Evolutionary conservation across 2,329 filamentous ascomycete species (phyloP).

Genomic region (Ceratocystis colombiana): DNA sequence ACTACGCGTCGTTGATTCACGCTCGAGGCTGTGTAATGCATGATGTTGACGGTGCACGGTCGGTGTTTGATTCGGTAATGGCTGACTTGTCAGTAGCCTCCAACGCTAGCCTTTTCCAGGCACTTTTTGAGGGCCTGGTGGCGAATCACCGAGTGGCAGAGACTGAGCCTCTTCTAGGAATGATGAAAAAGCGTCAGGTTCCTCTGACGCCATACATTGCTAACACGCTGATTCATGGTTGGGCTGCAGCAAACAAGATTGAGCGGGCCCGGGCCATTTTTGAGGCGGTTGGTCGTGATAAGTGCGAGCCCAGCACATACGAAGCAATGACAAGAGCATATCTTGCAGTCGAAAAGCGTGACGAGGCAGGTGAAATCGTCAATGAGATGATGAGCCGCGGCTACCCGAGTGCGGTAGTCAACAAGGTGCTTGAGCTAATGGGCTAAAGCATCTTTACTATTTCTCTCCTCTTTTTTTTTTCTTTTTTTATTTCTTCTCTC

Average conservation of each 20-base stretch:
- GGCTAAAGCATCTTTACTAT: conserved; percentile 33
- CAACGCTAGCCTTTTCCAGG: conserved; percentile 81
- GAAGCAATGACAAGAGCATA: conserved; percentile 96
- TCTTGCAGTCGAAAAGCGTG: conserved; percentile 70
- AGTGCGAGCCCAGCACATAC: conserved; percentile 93
- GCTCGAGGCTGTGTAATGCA: conserved; percentile 90
- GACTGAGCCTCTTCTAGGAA: conserved; percentile 60
- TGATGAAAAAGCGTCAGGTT: conserved; percentile 65
- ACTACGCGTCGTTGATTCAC: conserved; percentile 92
- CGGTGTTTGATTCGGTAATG: conserved; percentile 73
- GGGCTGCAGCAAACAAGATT: conserved; percentile 77
- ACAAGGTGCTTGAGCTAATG: conserved; percentile 87
- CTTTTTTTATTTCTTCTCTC: conserved; percentile 12
- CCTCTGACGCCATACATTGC: conserved; percentile 95
- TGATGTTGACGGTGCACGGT: conserved; percentile 73
- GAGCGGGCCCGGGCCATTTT: conserved; percentile 70
- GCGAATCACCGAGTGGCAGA: conserved; percentile 78
- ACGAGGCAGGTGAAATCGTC: conserved; percentile 66
- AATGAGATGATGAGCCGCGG: conserved; percentile 83
- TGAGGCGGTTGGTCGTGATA: conserved; percentile 61
- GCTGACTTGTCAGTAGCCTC: conserved; percentile 55
- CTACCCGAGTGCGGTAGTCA: conserved; percentile 83
- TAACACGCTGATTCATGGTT: conserved; percentile 95
- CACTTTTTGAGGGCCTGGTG: conserved; percentile 93
- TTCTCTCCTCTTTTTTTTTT: conserved; percentile 1